Percentiles rank a stretch among this genome's conserved stretches.
Conservation (phyloP, 306 rosid genomes). For the Cicer pinnatifidum region DNA sequence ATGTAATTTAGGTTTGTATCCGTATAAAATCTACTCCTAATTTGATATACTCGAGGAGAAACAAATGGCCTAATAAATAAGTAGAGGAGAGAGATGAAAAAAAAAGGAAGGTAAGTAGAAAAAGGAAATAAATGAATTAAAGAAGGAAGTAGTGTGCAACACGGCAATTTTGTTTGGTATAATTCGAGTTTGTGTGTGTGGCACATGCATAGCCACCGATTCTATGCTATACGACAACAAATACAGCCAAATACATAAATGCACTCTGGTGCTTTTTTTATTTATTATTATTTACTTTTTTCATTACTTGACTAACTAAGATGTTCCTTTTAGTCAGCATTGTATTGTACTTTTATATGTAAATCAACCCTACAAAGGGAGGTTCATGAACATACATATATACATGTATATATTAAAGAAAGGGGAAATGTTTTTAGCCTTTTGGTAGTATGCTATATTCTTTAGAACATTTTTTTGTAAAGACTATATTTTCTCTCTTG, state of each 20-base stretch:
- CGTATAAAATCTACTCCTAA: too few species aligned
- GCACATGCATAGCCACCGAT: slow-evolving; percentile 69
- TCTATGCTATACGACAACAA: slow-evolving; percentile 44
- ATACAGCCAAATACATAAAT: slow-evolving; percentile 59
- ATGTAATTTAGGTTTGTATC: too few species aligned
- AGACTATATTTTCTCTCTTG: background rate
- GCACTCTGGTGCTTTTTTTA: slow-evolving; percentile 48
- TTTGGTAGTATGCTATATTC: slow-evolving; percentile 22
- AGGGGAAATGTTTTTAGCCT: slow-evolving; percentile 17
- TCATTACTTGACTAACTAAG: slow-evolving; percentile 1
- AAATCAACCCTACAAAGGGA: slow-evolving; percentile 30
- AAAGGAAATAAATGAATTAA: background rate
- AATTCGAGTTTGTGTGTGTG: slow-evolving; percentile 47
- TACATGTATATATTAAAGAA: background rate
- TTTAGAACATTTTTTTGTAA: slow-evolving; percentile 32
- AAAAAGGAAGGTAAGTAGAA: background rate
- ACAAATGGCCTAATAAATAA: slow-evolving; percentile 24
- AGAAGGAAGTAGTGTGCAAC: slow-evolving; percentile 53
- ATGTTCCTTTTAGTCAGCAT: slow-evolving; percentile 10
- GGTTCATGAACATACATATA: slow-evolving; percentile 17
- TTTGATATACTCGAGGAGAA: background rate
- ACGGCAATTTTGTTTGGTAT: slow-evolving; percentile 62
- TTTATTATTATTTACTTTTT: background rate
- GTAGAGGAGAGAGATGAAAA: background rate
- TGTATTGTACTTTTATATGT: slow-evolving; percentile 22